Conservation (phyloP, 192 early-diverging fungal species). For the Spizellomyces sp. region DNA sequence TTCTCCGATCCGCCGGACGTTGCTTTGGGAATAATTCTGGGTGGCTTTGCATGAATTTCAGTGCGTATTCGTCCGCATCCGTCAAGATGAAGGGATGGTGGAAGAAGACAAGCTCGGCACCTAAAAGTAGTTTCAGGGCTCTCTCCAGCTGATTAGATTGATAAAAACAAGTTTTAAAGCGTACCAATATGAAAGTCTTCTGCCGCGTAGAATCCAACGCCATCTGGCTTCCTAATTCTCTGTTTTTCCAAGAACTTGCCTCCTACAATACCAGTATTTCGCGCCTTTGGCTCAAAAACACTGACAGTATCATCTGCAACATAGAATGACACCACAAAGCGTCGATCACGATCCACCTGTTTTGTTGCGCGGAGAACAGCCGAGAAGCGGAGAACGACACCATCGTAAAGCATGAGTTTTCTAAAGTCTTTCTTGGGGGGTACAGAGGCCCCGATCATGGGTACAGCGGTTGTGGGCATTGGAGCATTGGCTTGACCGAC, state of each 20-base stretch:
- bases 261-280: conserved; percentile 59
- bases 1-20: not conserved
- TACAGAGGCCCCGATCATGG: conserved; percentile 38
- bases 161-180: not conserved
- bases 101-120: conserved; percentile 53
- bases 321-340: conserved; percentile 59
- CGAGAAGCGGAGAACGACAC: conserved; percentile 47
- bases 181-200: conserved; percentile 60
- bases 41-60: conserved; percentile 60
- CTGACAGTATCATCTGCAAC: conserved; percentile 58
- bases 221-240: conserved; percentile 51
- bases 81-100: conserved; percentile 54
- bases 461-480: conserved; percentile 11
- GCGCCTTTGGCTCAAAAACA: conserved; percentile 59
- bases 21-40: conserved; percentile 38
- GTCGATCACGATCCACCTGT: conserved; percentile 56
- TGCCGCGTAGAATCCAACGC: conserved; percentile 43
- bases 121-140: conserved; percentile 16
- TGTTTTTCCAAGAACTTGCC: conserved; percentile 65
- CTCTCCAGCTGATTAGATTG: not conserved
- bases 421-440: conserved; percentile 46
- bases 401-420: conserved; percentile 51
- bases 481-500: conserved; percentile 32
- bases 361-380: conserved; percentile 39
- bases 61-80: conserved; percentile 61